These are phyloP conservation scores for Phanerodontia chrysosporium DNA, from an alignment of 768 basidiomycete species.

Conservation along the genomic window DNA sequence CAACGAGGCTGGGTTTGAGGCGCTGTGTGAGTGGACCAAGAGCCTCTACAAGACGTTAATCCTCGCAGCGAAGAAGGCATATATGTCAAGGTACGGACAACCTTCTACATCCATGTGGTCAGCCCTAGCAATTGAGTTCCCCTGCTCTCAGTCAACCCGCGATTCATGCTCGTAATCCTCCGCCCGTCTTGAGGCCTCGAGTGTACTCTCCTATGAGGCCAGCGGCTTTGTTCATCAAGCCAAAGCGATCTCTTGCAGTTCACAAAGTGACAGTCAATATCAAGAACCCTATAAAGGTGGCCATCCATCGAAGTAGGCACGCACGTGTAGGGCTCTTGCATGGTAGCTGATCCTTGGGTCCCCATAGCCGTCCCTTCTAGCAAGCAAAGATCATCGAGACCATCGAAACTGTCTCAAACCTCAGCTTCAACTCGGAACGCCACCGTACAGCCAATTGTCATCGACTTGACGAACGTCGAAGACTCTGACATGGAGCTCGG, in stretches of 20 bases:
- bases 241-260: not conserved
- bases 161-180: too few species aligned
- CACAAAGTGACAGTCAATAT: too few species aligned
- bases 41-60: slow-evolving; percentile 37
- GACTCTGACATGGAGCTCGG: not conserved
- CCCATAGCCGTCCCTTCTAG: not conserved
- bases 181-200: too few species aligned
- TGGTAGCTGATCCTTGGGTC: too few species aligned
- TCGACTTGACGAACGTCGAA: slow-evolving; percentile 8
- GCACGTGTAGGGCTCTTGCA: too few species aligned
- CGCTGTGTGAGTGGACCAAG: slow-evolving; percentile 35
- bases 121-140: too few species aligned
- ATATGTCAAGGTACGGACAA: slow-evolving; percentile 25
- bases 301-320: too few species aligned
- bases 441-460: not conserved
- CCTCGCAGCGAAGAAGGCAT: slow-evolving; percentile 25
- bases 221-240: too few species aligned
- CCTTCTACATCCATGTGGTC: too few species aligned
- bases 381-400: not conserved
- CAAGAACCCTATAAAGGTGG: too few species aligned
- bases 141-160: too few species aligned
- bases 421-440: not conserved
- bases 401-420: not conserved
- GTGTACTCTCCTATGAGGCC: too few species aligned
- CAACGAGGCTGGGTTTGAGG: slow-evolving; percentile 34